Percentiles rank a stretch among this genome's conserved stretches.
Conservation (phyloP, 1,284 basidiomycete species). For the Irpex rosettiformis region DNA sequence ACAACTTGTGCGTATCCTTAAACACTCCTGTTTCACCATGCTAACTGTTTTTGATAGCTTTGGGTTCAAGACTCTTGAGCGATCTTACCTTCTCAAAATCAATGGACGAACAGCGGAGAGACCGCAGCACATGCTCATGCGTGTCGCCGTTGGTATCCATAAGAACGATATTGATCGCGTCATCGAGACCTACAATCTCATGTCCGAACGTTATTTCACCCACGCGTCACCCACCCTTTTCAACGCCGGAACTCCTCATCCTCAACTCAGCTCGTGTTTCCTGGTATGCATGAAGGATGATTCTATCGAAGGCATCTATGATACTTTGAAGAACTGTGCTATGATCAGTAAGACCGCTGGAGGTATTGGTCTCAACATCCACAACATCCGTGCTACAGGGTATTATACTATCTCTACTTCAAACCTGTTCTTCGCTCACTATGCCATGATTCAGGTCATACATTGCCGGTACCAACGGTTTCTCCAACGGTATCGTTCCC, state of each 20-base stretch:
- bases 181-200: conserved; percentile 90
- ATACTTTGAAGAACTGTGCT: conserved; percentile 97
- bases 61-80: conserved; percentile 99
- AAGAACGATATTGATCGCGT: conserved; percentile 87
- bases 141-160: conserved; percentile 97
- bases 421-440: conserved; percentile 19
- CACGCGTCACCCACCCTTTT: conserved; percentile 98
- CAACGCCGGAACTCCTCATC: conserved; percentile 95
- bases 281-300: conserved; percentile 98
- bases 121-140: conserved; percentile 99
- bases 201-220: conserved; percentile 97
- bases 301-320: conserved; percentile 99
- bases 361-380: conserved; percentile 95
- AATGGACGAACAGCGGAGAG: conserved; percentile 95
- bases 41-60: conserved; percentile 56
- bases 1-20: conserved; percentile 70
- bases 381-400: conserved; percentile 97
- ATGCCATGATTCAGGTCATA: conserved; percentile 65
- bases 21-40: not conserved
- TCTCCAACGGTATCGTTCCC: conserved; percentile 98
- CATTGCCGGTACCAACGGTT: conserved; percentile 95
- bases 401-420: conserved; percentile 23
- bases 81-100: conserved; percentile 94
- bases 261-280: conserved; percentile 98
- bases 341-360: conserved; percentile 99